Evolutionary conservation across 1,284 basidiomycete species (phyloP), one percentile per base, ranked within the genome.

Genomic region (Agaricales sp.): DNA sequence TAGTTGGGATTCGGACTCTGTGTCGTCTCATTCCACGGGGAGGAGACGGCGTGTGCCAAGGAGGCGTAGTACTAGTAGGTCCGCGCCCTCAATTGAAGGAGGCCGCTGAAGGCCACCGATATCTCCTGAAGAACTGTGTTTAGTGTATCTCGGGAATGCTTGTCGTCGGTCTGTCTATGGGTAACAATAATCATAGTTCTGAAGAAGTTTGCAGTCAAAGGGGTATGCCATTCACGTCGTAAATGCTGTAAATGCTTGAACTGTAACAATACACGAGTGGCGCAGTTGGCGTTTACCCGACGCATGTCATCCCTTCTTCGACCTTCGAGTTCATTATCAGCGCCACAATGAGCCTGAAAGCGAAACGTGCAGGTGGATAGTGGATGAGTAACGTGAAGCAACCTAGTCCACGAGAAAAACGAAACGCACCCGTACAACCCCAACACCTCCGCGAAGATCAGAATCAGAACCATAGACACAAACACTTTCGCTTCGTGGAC

Each of bases 361-460:
- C 41, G 43, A 51, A n/a, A n/a, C n/a, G n/a, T n/a, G 25, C 4
- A 19, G n/a, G 35, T 39, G 22, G 19, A 13, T 45, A 45, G 25
- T 22, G 26, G 16, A 21, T 47, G 30, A 43, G 52, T 30, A 35
- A 53, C 45, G 43, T 22, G 44, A 46, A 16, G 23, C 23, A 25
- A 43, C 48, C 41, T 35, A 11, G 30, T n/a, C 11, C n/a, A 35
- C 30, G 4, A 44, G 22, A 20, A 48, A 50, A 30, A 38, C n/a
- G 39, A 22, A 8, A 65, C 77, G 53, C 54, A 81, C 79, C 89
- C 91, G 62, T 94, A 94, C 48, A 94, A 67, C 51, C 91, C 91
- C 61, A 97, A 69, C 26, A 97, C 93, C 67, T 97, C 94, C 49
- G 89, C 91, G 64, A 96, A 94, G 66, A 95, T 95, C 62, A 94